phyloP scores from a whole-genome alignment of 2,329 filamentous ascomycete species.

The Stemphylium vesicarium region DNA sequence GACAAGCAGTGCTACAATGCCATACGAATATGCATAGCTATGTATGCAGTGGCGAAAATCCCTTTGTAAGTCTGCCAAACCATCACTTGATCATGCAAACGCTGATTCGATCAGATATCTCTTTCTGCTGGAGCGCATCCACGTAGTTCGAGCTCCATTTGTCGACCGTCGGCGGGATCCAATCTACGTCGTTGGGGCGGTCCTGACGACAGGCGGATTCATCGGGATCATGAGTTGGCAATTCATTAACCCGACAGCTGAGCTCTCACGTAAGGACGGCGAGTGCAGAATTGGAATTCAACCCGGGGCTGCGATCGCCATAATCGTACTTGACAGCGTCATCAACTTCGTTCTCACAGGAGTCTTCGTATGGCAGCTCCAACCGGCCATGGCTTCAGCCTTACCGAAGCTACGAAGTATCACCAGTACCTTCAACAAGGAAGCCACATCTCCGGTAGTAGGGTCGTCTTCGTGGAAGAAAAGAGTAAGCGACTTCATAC shows the following conservation, averaged over 20 bases:
- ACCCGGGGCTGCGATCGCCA: slow-evolving; percentile 31
- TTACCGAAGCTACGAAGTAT: not conserved
- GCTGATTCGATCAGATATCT: slow-evolving; percentile 32
- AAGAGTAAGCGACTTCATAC: not conserved
- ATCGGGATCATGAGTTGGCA: slow-evolving; percentile 26
- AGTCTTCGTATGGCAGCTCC: slow-evolving; percentile 46
- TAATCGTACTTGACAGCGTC: slow-evolving; percentile 44
- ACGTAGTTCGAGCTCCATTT: slow-evolving; percentile 42
- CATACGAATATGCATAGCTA: slow-evolving; percentile 45
- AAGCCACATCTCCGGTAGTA: not conserved
- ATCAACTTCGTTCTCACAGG: slow-evolving; percentile 44
- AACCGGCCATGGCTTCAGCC: slow-evolving; percentile 22
- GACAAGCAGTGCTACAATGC: slow-evolving; percentile 37
- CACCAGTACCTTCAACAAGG: not conserved
- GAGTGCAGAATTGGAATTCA: slow-evolving; percentile 47
- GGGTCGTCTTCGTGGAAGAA: not conserved
- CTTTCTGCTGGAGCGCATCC: slow-evolving; percentile 49
- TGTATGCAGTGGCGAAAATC: slow-evolving; percentile 45
- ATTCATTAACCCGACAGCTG: slow-evolving; percentile 33
- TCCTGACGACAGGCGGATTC: slow-evolving; percentile 29
- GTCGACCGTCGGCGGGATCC: slow-evolving; percentile 36
- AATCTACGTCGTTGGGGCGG: slow-evolving; percentile 39
- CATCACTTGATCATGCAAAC: not conserved
- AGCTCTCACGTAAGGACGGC: slow-evolving; percentile 33
- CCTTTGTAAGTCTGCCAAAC: slow-evolving; percentile 24